phyloP scores from a whole-genome alignment of 2,329 filamentous ascomycete species.

The Penicillium nordicum region DNA sequence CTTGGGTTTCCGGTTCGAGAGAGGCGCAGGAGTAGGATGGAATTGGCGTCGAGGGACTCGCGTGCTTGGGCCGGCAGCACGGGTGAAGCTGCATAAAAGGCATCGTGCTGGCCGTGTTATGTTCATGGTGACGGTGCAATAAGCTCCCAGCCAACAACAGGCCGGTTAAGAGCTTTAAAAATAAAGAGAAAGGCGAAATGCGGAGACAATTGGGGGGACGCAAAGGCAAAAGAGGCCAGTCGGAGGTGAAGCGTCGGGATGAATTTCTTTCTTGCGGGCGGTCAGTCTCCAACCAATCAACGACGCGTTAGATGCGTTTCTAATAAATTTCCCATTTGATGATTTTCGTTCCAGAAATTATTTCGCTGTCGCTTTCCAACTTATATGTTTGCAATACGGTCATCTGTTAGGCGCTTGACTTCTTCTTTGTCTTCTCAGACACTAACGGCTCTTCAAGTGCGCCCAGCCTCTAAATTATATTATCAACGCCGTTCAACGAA shows the following conservation, averaged over 20 bases:
- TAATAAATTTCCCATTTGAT: conserved; percentile 23
- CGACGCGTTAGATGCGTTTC: conserved; percentile 20
- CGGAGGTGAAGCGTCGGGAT: conserved; percentile 19
- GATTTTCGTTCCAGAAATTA: conserved; percentile 15
- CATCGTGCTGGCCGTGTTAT: conserved; percentile 49
- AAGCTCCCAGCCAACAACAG: conserved; percentile 30
- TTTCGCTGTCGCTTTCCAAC: conserved; percentile 11
- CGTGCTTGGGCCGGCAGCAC: conserved; percentile 37
- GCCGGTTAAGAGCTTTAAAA: conserved; percentile 20
- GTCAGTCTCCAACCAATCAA: conserved; percentile 23
- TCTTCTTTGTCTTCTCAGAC: neutral
- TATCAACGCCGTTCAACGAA: conserved; percentile 6
- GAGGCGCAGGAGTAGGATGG: conserved; percentile 43
- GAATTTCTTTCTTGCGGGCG: conserved; percentile 29
- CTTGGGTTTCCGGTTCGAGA: conserved; percentile 39
- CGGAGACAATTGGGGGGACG: conserved; percentile 14
- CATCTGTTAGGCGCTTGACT: conserved; percentile 11
- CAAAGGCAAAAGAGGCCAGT: conserved; percentile 14
- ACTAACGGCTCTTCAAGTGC: conserved; percentile 3
- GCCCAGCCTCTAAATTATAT: conserved; percentile 7
- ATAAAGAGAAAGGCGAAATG: conserved; percentile 8
- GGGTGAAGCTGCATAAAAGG: conserved; percentile 49
- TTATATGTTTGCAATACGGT: conserved; percentile 21
- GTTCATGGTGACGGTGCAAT: conserved; percentile 43
- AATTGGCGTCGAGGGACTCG: conserved; percentile 49